phyloP scores from a whole-genome alignment of 73 alveolate genomes.

The Uronychia binucleata region DNA sequence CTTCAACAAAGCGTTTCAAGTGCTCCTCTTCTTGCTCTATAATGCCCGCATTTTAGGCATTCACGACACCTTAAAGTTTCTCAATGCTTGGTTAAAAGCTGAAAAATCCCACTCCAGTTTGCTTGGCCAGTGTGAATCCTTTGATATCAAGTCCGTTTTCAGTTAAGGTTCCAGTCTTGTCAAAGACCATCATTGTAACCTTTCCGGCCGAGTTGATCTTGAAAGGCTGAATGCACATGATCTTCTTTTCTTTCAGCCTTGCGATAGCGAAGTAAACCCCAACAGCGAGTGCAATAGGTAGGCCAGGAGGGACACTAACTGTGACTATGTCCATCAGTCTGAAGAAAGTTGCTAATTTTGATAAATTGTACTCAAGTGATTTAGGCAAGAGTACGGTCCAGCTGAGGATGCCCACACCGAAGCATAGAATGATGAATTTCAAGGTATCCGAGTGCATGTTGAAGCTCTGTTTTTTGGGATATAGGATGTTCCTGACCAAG shows the following conservation, averaged over 20 bases:
- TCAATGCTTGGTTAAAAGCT: background rate
- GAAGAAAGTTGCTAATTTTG: constrained; percentile 36
- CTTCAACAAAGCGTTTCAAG: constrained; percentile 32
- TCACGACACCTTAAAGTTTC: background rate
- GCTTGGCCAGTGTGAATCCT: constrained; percentile 58
- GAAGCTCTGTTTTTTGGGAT: constrained; percentile 85
- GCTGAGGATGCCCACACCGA: background rate
- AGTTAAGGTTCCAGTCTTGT: constrained; percentile 91
- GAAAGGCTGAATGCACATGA: constrained; percentile 89
- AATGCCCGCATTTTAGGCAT: background rate
- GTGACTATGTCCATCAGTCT: constrained; percentile 63
- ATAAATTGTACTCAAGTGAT: constrained; percentile 26
- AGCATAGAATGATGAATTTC: constrained; percentile 57
- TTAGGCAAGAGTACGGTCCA: background rate
- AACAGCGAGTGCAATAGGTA: constrained; percentile 91
- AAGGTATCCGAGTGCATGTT: constrained; percentile 87
- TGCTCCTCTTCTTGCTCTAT: background rate
- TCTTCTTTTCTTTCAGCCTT: constrained; percentile 74
- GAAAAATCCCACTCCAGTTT: background rate
- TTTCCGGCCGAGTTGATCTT: constrained; percentile 86
- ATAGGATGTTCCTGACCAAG: constrained; percentile 72
- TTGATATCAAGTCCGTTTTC: constrained; percentile 81
- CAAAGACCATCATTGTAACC: constrained; percentile 79
- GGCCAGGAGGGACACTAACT: constrained; percentile 95
- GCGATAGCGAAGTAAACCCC: constrained; percentile 89